These are phyloP conservation scores for Phytophthora sojae DNA, from an alignment of 352 stramenopile species.

Conservation along the genomic window DNA sequence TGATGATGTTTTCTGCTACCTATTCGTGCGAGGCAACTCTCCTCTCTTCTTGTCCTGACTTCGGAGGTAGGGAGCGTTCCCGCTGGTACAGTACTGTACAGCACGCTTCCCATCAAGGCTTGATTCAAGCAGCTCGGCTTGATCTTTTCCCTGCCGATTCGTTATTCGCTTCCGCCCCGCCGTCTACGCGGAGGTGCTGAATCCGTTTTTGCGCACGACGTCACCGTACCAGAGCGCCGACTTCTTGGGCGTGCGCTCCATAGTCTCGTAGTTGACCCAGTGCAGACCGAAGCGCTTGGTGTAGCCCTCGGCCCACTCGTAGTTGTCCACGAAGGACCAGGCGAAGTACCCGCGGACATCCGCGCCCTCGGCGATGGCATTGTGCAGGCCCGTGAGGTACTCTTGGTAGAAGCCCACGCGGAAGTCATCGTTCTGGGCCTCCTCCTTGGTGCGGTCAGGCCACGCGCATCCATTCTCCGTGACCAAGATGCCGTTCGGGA, in stretches of 20 bases:
- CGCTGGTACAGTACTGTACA: too few species aligned
- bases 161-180: neutral
- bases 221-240: slow-evolving; percentile 64
- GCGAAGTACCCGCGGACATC: slow-evolving; percentile 91
- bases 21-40: too few species aligned
- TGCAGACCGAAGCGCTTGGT: slow-evolving; percentile 67
- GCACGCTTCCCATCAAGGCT: too few species aligned
- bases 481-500: slow-evolving; percentile 79
- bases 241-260: slow-evolving; percentile 77
- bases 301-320: slow-evolving; percentile 91
- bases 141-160: too few species aligned
- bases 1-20: too few species aligned
- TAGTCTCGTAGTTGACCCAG: slow-evolving; percentile 71
- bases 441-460: slow-evolving; percentile 70
- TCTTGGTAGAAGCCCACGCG: slow-evolving; percentile 82
- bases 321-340: slow-evolving; percentile 94
- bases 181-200: slow-evolving; percentile 16
- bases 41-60: too few species aligned
- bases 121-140: too few species aligned
- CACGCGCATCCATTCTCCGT: slow-evolving; percentile 94
- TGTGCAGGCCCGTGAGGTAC: slow-evolving; percentile 82
- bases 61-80: too few species aligned
- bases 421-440: slow-evolving; percentile 82
- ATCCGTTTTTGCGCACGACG: slow-evolving; percentile 56
- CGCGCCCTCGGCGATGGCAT: slow-evolving; percentile 49